Evolutionary conservation across 768 basidiomycete genomes (phyloP).

Genomic region (Mycena pura): DNA sequence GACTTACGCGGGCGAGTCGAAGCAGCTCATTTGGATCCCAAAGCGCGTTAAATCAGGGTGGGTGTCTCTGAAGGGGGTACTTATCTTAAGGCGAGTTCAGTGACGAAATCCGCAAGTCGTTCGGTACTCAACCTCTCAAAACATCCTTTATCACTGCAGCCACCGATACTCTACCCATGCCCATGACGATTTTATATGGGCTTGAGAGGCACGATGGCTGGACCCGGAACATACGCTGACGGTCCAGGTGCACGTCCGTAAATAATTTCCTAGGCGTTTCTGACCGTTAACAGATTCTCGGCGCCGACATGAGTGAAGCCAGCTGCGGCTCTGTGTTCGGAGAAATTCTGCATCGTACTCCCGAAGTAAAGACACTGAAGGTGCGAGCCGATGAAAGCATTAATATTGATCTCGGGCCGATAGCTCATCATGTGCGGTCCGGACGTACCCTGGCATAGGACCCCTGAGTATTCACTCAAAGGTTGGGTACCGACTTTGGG

Average conservation of each 20-base stretch:
- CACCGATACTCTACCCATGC: too few species aligned
- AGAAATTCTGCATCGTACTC: constrained; percentile 4
- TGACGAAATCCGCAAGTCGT: background rate
- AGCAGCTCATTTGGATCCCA: too few species aligned
- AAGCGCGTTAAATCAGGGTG: too few species aligned
- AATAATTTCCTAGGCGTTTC: background rate
- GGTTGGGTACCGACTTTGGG: too few species aligned
- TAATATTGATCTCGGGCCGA: background rate
- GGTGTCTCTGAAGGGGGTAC: too few species aligned
- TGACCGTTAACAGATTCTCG: background rate
- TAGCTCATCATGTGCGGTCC: constrained; percentile 8
- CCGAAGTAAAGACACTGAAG: constrained; percentile 1
- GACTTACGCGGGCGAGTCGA: too few species aligned
- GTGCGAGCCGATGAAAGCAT: background rate
- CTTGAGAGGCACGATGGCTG: background rate
- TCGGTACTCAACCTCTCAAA: background rate
- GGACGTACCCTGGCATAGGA: too few species aligned
- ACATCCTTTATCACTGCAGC: background rate
- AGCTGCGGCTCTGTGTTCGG: background rate
- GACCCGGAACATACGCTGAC: background rate
- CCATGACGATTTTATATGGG: background rate
- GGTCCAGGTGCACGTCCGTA: background rate
- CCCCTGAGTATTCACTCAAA: too few species aligned
- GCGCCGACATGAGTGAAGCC: constrained; percentile 17
- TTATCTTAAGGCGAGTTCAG: background rate